Percentiles rank a stretch among this genome's conserved stretches.
Evolutionary conservation across 345 rosid genomes (phyloP).

Genomic region (Anastatica hierochuntica): DNA sequence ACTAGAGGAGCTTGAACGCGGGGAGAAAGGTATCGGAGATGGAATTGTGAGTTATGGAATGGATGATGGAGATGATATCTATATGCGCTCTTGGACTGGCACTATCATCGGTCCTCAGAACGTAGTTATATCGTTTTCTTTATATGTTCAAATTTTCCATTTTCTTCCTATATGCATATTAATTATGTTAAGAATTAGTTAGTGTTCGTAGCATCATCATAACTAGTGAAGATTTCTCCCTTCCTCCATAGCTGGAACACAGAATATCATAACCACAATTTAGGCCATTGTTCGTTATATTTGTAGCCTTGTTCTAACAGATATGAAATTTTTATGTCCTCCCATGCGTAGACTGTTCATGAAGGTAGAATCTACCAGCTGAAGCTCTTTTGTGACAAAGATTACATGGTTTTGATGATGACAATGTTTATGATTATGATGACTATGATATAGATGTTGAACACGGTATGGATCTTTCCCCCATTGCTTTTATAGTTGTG

Average conservation of each 20-base stretch:
- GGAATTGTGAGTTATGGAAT: slow-evolving; percentile 98
- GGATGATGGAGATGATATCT: slow-evolving; percentile 94
- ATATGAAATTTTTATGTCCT: background rate
- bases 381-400: slow-evolving; percentile 97
- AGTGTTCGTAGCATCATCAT: background rate
- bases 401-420: no score
- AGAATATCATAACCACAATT: background rate
- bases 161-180: background rate
- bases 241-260: background rate
- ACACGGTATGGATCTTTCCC: no score
- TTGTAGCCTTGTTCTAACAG: slow-evolving; percentile 10
- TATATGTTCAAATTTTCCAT: background rate
- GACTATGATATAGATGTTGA: no score
- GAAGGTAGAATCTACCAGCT: slow-evolving; percentile 94
- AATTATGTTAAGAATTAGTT: no score
- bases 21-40: slow-evolving; percentile 92
- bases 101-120: slow-evolving; percentile 86
- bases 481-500: no score
- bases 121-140: slow-evolving; percentile 37
- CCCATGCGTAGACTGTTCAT: slow-evolving; percentile 73
- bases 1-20: slow-evolving; percentile 87
- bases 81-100: slow-evolving; percentile 96
- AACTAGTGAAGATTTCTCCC: background rate
- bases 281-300: background rate
- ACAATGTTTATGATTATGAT: no score